Evolutionary conservation across 2,329 filamentous ascomycete genomes (phyloP), one percentile per base, ranked within the genome.

Genomic region (Aspergillus sergii): DNA sequence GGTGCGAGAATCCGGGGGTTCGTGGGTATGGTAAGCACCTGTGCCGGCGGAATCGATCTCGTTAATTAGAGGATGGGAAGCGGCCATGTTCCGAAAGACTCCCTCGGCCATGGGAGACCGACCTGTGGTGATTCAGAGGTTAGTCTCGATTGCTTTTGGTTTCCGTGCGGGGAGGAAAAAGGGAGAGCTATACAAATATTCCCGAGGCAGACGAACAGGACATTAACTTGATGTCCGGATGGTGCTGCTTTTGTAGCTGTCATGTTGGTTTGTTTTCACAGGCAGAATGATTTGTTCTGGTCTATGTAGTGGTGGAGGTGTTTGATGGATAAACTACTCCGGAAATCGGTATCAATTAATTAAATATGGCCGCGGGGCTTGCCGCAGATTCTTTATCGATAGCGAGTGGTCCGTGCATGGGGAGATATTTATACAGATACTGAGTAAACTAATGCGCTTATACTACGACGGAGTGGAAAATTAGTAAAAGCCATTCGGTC

Each of bases 81-180:
- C 83, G 46, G 85, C 85, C 46, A 95, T 81, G 64, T 89, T 86
- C 63, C 88, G 88, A 81, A 99, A 98, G 68, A 97, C 91, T 57
- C 92, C 95, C 82, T 98, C 94, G 53, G 94, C 93, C 95, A 99
- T 98, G 36, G 95, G 92, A 9, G 93, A 97, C 64, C 88, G 86
- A 73, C 86, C 84, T 85, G 64, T 50, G 30, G 16, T 30, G 21
- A n/a, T 30, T 26, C 54, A 65, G 58, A 43, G 51, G 32, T 36
- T 56, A 34, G 48, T 63, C 21, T 30, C 4, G 10, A 16, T 23
- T 34, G 2, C 51, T 34, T 36, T 36, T 21, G 11, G 23, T 54
- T 11, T 4, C 4, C 32, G 23, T 41, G 59, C 10, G 54, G 34
- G 48, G 34, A 57, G 50, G 32, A 26, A 50, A 58, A 16, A 50